phyloP scores from a whole-genome alignment of 148 eudicot species.

The Chenopodium album region DNA sequence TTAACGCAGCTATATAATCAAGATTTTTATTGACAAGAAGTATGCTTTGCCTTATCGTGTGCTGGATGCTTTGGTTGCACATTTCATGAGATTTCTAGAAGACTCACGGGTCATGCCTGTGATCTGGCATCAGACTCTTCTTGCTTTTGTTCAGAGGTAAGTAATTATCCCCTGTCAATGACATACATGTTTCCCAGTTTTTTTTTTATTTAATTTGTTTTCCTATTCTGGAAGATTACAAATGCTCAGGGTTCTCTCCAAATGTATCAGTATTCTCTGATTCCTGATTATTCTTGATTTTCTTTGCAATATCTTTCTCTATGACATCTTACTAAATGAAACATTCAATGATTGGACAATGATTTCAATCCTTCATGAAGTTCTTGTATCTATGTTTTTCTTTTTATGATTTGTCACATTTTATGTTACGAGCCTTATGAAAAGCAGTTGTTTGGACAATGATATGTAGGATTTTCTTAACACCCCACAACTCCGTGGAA shows the following conservation, averaged over 20 bases:
- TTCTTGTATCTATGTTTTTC: neutral
- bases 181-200: neutral
- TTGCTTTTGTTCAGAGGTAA: constrained; percentile 85
- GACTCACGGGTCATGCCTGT: constrained; percentile 92
- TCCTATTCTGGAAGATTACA: neutral
- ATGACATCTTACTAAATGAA: no score
- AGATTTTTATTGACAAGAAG: constrained; percentile 87
- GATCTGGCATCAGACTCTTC: constrained; percentile 97
- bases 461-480: neutral
- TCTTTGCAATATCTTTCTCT: neutral
- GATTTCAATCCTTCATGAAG: neutral
- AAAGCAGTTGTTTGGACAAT: neutral
- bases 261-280: neutral
- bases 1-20: constrained; percentile 79
- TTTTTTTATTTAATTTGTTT: neutral
- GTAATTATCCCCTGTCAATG: constrained; percentile 17
- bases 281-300: neutral
- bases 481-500: neutral
- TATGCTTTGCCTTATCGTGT: constrained; percentile 89
- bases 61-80: constrained; percentile 84
- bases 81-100: constrained; percentile 73
- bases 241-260: neutral
- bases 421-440: neutral
- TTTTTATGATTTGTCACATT: neutral
- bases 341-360: no score